Evolutionary conservation across 2,329 filamentous ascomycete genomes (phyloP).

Genomic region (Clarireedia homoeocarpa): DNA sequence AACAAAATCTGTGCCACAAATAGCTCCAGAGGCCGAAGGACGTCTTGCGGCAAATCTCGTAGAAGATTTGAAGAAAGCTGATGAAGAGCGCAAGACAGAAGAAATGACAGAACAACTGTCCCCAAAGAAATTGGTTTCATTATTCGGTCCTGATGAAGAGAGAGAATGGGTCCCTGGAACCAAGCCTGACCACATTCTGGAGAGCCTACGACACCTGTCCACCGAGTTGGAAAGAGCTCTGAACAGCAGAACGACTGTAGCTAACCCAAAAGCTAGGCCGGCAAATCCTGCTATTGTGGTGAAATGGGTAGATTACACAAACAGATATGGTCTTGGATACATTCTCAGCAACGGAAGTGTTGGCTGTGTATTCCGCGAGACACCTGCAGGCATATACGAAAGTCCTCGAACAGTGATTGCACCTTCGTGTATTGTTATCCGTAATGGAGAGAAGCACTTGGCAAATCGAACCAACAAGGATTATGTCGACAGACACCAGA

Average conservation of each 20-base stretch:
- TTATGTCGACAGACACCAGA: conserved; percentile 51
- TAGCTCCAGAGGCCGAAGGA: conserved; percentile 23
- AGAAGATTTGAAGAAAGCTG: conserved; percentile 20
- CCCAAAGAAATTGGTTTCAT: conserved; percentile 21
- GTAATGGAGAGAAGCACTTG: conserved; percentile 63
- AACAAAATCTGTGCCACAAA: conserved; percentile 13
- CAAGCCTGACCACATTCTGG: conserved; percentile 49
- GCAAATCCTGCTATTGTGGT: conserved; percentile 56
- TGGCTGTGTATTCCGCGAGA: conserved; percentile 57
- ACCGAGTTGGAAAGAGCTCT: conserved; percentile 53
- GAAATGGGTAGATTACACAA: conserved; percentile 85
- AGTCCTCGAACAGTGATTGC: conserved; percentile 46
- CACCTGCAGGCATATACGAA: conserved; percentile 39
- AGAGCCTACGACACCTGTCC: conserved; percentile 48
- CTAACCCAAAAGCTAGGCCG: conserved; percentile 47
- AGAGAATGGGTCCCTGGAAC: conserved; percentile 44
- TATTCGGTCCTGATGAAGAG: conserved; percentile 50
- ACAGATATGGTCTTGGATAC: conserved; percentile 78
- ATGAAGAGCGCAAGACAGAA: conserved; percentile 16
- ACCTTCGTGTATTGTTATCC: conserved; percentile 64
- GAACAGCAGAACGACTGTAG: conserved; percentile 55
- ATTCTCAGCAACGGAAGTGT: conserved; percentile 76
- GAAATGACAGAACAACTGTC: conserved; percentile 34
- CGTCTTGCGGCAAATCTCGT: conserved; percentile 27
- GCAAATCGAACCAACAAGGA: conserved; percentile 48